Evolutionary conservation across 2,329 filamentous ascomycete genomes (phyloP), one percentile per base, ranked within the genome.

Genomic region (Allantophomopsis lycopodina): DNA sequence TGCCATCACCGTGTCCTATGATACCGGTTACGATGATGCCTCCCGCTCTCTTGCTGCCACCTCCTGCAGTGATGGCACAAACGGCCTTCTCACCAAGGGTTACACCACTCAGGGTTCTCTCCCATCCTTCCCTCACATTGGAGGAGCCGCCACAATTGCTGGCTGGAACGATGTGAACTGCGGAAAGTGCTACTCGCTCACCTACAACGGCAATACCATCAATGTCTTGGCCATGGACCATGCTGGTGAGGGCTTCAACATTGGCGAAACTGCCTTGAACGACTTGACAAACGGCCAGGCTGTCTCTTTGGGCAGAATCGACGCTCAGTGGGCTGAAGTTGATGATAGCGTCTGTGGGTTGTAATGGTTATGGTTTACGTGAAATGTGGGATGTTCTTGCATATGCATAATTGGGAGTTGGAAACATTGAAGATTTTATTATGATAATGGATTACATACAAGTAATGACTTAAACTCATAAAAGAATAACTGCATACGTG

Each of bases 1-100:
- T 6, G 48, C 50, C 18, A 54, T 63, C 38, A 58, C 53, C 57
- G 80, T 87, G 52, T 79, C 78, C 47, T 89, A 79, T 60, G 83
- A 88, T 61, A 60, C 63, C 15, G 75, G 69, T 54, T 91, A 84
- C 62, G 83, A 88, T 54, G 62, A 79, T 46, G 56, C 55, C 35
- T 48, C 48, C 43, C 69, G 75, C 42, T 64, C 71, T 35, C 56
- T 88, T 40, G 65, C 60, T 28, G 56, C 53, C 5, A 68, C 86
- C 35, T 56, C 76, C 44, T 86, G 80, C 70, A 80, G 74, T 23
- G 74, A 84, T 53, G 80, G 80, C 40, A 36, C 45, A 44, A 79
- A 83, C 59, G 80, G 80, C 42, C 67, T 85, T 50, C 73, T 34
- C 48, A 64, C 60, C 45, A 60, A 73, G 60, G 65, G 65, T 49